Evolutionary conservation across 2,329 filamentous ascomycete species (phyloP), one percentile per base, ranked within the genome.

Genomic region (Aspergillus thermomutatus): DNA sequence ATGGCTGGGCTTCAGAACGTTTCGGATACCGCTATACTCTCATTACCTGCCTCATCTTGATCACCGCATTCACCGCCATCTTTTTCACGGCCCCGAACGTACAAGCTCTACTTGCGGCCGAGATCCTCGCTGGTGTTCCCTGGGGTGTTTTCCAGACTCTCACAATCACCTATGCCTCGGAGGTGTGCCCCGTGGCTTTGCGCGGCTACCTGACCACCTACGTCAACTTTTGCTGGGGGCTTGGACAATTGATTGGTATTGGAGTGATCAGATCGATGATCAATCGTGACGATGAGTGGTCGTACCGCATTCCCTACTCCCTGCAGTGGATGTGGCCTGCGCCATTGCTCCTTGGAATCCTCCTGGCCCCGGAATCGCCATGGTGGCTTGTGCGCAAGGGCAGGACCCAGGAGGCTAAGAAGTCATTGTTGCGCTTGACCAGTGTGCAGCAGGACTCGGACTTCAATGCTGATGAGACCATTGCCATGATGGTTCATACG

Each of bases 401-500:
- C 2, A 72, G 73, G 10, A 70, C 75, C 0, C 72, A 77, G n/a
- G 76, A 80, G 31, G 79, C 79, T 21, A 81, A 80, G 63, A 72
- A 71, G 50, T 59, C 75, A 4, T 64, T 77, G 26, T 62, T 70
- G 50, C 69, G 77, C 55, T 62, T 87, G 56, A 81, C 83, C 3
- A 75, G 75, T 64, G 50, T 71, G 14, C 66, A 72, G 7, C 61
- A 65, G 2, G 87, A 91, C 59, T 87, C 85, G 0, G 83, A 88
- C 58, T 92, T 94, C 65, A 84, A 95, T 66, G 84, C 89, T 10
- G 89, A 95, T 60, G 90, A 94, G 75, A 94, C 90, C 0, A 81
- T 96, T 50, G 87, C 90, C 66, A 95, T 96, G 90, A 96, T 96
- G 89, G 85, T 91, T 1, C 90, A 95, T 69, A 96, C 91, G 0